Evolutionary conservation across 768 basidiomycete genomes (phyloP).

Genomic region (Lanmaoa pseudosensibilis): DNA sequence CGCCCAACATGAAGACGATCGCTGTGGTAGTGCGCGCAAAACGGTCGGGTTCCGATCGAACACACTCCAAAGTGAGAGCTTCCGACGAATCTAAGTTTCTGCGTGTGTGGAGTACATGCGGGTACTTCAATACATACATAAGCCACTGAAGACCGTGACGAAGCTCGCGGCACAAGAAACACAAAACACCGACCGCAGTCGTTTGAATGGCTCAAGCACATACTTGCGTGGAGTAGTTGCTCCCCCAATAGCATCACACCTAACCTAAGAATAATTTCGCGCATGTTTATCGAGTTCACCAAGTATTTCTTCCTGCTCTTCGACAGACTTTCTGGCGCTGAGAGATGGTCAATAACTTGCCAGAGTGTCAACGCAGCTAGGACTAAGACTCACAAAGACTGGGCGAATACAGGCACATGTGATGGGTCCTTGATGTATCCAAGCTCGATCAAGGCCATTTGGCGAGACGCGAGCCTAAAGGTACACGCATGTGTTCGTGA

Average conservation of each 20-base stretch:
- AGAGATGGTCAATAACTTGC: slow-evolving; percentile 4
- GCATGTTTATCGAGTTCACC: slow-evolving; percentile 41
- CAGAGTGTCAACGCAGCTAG: background rate
- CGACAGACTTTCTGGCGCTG: slow-evolving; percentile 42
- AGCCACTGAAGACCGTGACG: background rate
- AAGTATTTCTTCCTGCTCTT: slow-evolving; percentile 45
- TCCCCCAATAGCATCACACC: too few relatives aligned
- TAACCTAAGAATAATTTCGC: slow-evolving; percentile 5
- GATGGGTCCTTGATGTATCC: slow-evolving; percentile 54
- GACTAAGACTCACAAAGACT: slow-evolving; percentile 55
- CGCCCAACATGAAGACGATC: too few relatives aligned
- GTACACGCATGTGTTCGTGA: background rate
- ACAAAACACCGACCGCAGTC: background rate
- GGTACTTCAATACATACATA: background rate
- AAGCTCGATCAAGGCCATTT: slow-evolving; percentile 60
- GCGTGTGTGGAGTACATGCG: background rate
- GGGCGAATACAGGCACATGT: slow-evolving; percentile 59
- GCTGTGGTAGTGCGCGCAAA: too few relatives aligned
- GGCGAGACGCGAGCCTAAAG: slow-evolving; percentile 52
- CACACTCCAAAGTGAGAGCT: background rate
- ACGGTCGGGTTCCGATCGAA: background rate
- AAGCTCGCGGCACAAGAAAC: background rate
- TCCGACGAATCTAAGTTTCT: background rate
- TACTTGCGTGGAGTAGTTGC: too few relatives aligned
- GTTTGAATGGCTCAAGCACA: background rate